A percentile compares a stretch with the other conserved stretches of the same genome.
Conservation (phyloP, 2,329 filamentous ascomycete species). For the Monosporascus sp. region DNA sequence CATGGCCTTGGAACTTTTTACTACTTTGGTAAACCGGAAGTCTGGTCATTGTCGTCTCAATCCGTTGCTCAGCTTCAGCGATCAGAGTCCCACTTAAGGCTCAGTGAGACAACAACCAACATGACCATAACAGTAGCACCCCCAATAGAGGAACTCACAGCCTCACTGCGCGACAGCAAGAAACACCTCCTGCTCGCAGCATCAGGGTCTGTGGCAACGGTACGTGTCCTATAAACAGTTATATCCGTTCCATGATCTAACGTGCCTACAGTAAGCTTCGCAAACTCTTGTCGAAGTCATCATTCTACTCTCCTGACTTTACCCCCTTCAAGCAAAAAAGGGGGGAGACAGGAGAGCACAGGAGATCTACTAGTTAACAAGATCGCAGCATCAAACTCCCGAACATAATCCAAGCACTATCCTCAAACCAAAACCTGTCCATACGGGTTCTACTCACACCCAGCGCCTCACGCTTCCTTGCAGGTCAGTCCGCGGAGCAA, state of each 20-base stretch:
- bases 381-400: conserved; percentile 77
- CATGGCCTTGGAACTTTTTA: too few relatives aligned
- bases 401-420: conserved; percentile 57
- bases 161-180: conserved; percentile 42
- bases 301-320: not conserved
- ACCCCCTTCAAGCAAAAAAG: not conserved
- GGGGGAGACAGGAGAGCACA: too few relatives aligned
- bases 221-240: too few relatives aligned
- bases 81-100: not conserved
- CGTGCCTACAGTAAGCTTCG: not conserved
- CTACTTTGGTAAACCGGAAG: too few relatives aligned
- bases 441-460: conserved; percentile 81
- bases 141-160: conserved; percentile 15
- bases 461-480: conserved; percentile 69
- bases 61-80: too few relatives aligned
- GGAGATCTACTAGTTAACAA: conserved; percentile 29
- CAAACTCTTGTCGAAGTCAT: not conserved
- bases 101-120: not conserved
- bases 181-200: conserved; percentile 61
- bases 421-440: conserved; percentile 49
- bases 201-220: conserved; percentile 61
- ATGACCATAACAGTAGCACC: not conserved
- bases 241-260: too few relatives aligned
- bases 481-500: conserved; percentile 71
- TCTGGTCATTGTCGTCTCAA: too few relatives aligned